Evolutionary conservation across 164 flowering plant genomes (phyloP), one percentile per base, ranked within the genome.

Genomic region (Umbellularia californica): DNA sequence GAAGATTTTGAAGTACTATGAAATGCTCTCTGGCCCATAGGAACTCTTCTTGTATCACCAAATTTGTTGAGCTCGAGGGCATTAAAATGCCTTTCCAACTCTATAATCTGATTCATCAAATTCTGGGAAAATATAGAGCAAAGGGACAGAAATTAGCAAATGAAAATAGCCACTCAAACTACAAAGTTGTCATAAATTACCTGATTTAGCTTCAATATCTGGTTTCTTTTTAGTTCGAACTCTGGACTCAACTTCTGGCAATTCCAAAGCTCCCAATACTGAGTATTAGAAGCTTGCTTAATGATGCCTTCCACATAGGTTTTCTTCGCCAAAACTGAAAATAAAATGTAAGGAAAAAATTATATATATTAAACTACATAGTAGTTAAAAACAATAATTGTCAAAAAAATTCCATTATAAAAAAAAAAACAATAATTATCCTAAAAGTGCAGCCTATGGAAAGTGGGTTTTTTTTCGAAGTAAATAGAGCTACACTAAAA

Each of bases 61-160:
- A 90, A 95, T 74, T 82, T 88, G 76, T 90, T 83, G 20, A 93
- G 80, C 83, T 95, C 99, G 74, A 93, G 83, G 55, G 83, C 65
- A 80, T 95, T 92, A 77, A 95, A 95, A 86, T 95, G 97, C 82
- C 90, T 90, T 79, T 93, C 97, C 79, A 95, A 75, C 70, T 89
- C 87, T 86, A 91, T 82, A 75, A 93, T 82, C 76, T 89, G 92
- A 75, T 82, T 85, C 50, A 88, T 89, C 82, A 95, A 78, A 67
- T 87, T 88, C 99, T 95, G 90, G 13, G 78, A 74, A 9, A 68
- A 65, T 2, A 25, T 22, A 62, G 74, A 65, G 68, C 25, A 30
- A 50, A 27, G 25, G 51, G 25, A 28, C 14, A 70, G 15, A 15
- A 30, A 68, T 20, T 25, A 69, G 28, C 23, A 33, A 69, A 6